phyloP scores from a whole-genome alignment of 495 filamentous ascomycete genomes.

The Cercophora sp. region DNA sequence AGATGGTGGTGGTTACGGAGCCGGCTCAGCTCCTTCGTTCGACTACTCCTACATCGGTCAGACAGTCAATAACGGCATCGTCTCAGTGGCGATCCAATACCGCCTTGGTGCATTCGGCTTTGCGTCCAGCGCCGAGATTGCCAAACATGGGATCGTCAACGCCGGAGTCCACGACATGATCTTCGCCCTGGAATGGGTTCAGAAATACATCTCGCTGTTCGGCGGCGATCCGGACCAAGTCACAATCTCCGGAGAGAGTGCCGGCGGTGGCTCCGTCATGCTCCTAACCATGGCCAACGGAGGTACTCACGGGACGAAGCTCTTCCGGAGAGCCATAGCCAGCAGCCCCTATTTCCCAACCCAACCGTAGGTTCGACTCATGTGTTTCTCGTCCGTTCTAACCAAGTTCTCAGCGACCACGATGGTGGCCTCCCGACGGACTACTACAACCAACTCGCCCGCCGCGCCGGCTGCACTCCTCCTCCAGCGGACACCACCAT shows the following conservation, averaged over 20 bases:
- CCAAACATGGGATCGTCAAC: conserved; percentile 52
- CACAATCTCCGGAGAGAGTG: conserved; percentile 68
- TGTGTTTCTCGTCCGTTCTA: conserved; percentile 10
- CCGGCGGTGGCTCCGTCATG: conserved; percentile 63
- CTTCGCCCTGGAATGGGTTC: conserved; percentile 69
- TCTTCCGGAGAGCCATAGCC: conserved; percentile 49
- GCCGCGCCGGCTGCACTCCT: conserved; percentile 46
- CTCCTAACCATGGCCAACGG: conserved; percentile 38
- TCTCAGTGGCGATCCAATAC: conserved; percentile 43
- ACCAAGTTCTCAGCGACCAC: conserved; percentile 32
- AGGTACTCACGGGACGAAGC: conserved; percentile 30
- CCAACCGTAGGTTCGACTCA: conserved; percentile 27
- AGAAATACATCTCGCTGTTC: conserved; percentile 62
- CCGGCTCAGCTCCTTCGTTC: conserved; percentile 34
- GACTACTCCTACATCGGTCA: conserved; percentile 37
- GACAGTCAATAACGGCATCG: conserved; percentile 40
- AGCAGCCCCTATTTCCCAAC: conserved; percentile 37
- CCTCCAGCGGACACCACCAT: conserved; percentile 13
- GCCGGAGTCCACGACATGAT: conserved; percentile 65
- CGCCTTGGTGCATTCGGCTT: conserved; percentile 51
- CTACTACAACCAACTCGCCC: conserved; percentile 54
- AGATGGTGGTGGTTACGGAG: conserved; percentile 41
- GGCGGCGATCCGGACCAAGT: conserved; percentile 63
- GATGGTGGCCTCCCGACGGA: conserved; percentile 48
- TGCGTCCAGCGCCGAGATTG: conserved; percentile 36